These are phyloP conservation scores for Pythium aphanidermatum DNA, from an alignment of 352 stramenopile genomes.

Conservation along the genomic window DNA sequence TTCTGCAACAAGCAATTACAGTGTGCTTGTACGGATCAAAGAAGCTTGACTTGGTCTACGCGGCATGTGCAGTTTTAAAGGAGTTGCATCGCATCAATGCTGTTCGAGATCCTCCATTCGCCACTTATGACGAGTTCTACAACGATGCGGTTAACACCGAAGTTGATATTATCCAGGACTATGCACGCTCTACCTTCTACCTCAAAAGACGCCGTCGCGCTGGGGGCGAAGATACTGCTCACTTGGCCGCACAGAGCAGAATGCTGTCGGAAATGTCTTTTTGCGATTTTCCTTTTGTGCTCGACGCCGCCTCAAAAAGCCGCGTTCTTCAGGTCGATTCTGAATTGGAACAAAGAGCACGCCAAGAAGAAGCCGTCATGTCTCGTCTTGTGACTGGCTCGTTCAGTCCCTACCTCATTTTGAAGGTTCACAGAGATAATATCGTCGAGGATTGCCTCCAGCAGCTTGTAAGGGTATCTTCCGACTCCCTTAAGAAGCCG, in stretches of 20 bases:
- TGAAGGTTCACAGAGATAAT: constrained; percentile 62
- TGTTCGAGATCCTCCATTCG: constrained; percentile 35
- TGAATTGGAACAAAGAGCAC: constrained; percentile 58
- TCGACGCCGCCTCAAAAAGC: constrained; percentile 76
- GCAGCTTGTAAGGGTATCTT: constrained; percentile 53
- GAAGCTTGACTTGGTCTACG: constrained; percentile 77
- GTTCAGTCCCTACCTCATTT: constrained; percentile 51
- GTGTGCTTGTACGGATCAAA: constrained; percentile 61
- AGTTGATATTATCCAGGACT: constrained; percentile 77
- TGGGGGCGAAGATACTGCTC: constrained; percentile 3
- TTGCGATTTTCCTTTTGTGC: constrained; percentile 74
- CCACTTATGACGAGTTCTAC: constrained; percentile 70
- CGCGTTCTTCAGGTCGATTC: constrained; percentile 73
- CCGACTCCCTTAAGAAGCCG: constrained; percentile 69
- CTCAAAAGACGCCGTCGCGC: constrained; percentile 47
- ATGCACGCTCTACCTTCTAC: constrained; percentile 64
- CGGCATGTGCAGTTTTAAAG: constrained; percentile 53
- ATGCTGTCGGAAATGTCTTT: constrained; percentile 78
- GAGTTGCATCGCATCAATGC: constrained; percentile 65
- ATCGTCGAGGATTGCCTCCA: constrained; percentile 74
- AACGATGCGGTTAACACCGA: constrained; percentile 81
- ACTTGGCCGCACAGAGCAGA: constrained; percentile 27
- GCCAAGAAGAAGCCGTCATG: constrained; percentile 48
- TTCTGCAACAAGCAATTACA: constrained; percentile 75
- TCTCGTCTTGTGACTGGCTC: constrained; percentile 27